phyloP scores from a whole-genome alignment of 2,329 filamentous ascomycete species.

The Xylaria arbuscula region DNA sequence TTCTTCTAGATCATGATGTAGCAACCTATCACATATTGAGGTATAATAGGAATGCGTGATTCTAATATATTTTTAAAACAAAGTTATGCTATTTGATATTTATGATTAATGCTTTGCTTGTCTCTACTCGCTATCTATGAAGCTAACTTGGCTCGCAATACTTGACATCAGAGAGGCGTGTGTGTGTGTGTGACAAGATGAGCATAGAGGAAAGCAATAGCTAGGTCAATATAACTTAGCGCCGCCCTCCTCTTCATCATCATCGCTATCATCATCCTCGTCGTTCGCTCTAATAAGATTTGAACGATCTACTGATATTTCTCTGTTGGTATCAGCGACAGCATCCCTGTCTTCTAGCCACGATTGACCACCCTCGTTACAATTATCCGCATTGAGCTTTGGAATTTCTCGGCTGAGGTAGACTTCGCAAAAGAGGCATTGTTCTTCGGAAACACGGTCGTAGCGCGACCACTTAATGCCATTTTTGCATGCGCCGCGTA shows the following conservation, averaged over 20 bases:
- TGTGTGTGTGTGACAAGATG: too few species aligned
- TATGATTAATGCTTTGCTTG: too few species aligned
- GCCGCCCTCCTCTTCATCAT: conserved; percentile 29
- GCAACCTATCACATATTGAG: too few species aligned
- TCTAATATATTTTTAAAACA: too few species aligned
- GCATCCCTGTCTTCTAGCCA: conserved; percentile 30
- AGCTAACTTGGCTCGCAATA: too few species aligned
- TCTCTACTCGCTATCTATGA: too few species aligned
- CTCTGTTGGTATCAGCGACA: neutral
- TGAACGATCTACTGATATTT: neutral
- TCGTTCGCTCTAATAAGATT: neutral
- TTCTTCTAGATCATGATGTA: too few species aligned
- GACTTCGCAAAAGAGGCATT: conserved; percentile 43
- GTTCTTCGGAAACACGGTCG: conserved; percentile 29
- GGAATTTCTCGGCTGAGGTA: conserved; percentile 19
- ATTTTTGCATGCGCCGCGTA: conserved; percentile 39
- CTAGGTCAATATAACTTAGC: conserved; percentile 17
- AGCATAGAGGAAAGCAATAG: too few species aligned
- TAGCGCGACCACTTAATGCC: conserved; percentile 40
- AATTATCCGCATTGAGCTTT: conserved; percentile 31
- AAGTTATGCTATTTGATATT: too few species aligned
- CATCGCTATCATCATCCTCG: neutral
- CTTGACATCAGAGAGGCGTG: too few species aligned
- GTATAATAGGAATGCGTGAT: too few species aligned
- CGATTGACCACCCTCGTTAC: conserved; percentile 26